Evolutionary conservation across 768 basidiomycete species (phyloP).

Genomic region (Phlegmacium glaucopus): DNA sequence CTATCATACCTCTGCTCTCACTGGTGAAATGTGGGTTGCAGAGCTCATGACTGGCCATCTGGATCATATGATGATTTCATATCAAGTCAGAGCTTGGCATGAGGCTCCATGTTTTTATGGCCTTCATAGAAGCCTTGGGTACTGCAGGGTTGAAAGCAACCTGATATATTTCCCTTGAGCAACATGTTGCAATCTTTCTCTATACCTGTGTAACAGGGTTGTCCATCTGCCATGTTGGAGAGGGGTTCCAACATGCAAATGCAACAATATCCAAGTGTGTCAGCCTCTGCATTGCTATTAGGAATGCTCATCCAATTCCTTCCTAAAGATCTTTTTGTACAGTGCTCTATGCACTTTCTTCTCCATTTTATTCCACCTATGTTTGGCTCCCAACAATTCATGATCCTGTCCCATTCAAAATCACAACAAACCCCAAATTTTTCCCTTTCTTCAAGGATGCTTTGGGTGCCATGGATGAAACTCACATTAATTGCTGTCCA

Average conservation of each 20-base stretch:
- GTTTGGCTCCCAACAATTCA: conserved; percentile 9
- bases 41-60: conserved; percentile 15
- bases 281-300: neutral
- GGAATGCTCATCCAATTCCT: neutral
- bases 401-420: conserved; percentile 3
- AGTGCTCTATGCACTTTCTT: conserved; percentile 21
- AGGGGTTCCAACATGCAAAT: neutral
- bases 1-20: too few relatives aligned
- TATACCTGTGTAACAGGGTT: neutral
- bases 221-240: neutral
- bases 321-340: conserved; percentile 22
- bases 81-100: conserved; percentile 12
- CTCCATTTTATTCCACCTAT: conserved; percentile 24
- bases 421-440: conserved; percentile 23
- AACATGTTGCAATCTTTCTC: neutral
- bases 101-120: conserved; percentile 13
- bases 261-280: neutral
- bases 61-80: too few relatives aligned
- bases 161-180: neutral
- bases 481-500: conserved; percentile 21
- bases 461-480: conserved; percentile 33
- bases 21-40: conserved; percentile 13
- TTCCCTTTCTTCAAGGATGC: conserved; percentile 29
- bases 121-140: conserved; percentile 6
- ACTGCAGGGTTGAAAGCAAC: conserved; percentile 13